These are phyloP conservation scores for Penicillium sclerotiorum DNA, from an alignment of 2,329 filamentous ascomycete genomes.

Conservation along the genomic window DNA sequence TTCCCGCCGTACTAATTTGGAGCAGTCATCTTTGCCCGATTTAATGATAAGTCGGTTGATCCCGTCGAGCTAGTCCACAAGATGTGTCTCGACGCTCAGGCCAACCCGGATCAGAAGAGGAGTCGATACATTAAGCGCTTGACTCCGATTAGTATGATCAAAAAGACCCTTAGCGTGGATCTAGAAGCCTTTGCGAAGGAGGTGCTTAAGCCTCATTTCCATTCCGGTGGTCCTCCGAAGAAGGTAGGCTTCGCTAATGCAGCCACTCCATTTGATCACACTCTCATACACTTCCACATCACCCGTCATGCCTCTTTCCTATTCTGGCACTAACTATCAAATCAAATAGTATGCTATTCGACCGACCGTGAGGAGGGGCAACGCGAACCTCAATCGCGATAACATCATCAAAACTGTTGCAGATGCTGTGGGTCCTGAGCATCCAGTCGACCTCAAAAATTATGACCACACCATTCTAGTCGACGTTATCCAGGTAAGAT, in stretches of 20 bases:
- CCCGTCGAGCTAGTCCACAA: constrained; percentile 62
- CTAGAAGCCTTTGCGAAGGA: constrained; percentile 59
- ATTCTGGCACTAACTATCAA: too few species aligned
- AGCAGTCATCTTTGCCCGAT: constrained; percentile 62
- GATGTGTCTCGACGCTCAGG: constrained; percentile 60
- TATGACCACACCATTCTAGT: constrained; percentile 65
- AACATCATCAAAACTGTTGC: constrained; percentile 63
- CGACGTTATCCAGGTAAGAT: constrained; percentile 62
- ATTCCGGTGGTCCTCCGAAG: constrained; percentile 52
- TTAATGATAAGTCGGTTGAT: constrained; percentile 55
- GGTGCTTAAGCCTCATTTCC: constrained; percentile 63
- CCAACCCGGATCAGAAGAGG: constrained; percentile 54
- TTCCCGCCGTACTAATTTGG: constrained; percentile 21
- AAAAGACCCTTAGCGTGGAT: constrained; percentile 60
- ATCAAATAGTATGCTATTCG: constrained; percentile 65
- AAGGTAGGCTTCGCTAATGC: constrained; percentile 50
- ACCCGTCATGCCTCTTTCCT: too few species aligned
- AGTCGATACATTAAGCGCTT: constrained; percentile 63
- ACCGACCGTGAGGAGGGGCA: constrained; percentile 62
- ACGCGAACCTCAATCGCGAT: constrained; percentile 60
- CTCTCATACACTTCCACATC: too few species aligned
- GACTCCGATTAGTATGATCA: constrained; percentile 61
- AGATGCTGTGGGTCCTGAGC: constrained; percentile 57
- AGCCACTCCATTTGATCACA: neutral
- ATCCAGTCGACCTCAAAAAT: constrained; percentile 62